Conservation (phyloP, 1,284 basidiomycete species). For the Trichosporon coremiiforme region DNA sequence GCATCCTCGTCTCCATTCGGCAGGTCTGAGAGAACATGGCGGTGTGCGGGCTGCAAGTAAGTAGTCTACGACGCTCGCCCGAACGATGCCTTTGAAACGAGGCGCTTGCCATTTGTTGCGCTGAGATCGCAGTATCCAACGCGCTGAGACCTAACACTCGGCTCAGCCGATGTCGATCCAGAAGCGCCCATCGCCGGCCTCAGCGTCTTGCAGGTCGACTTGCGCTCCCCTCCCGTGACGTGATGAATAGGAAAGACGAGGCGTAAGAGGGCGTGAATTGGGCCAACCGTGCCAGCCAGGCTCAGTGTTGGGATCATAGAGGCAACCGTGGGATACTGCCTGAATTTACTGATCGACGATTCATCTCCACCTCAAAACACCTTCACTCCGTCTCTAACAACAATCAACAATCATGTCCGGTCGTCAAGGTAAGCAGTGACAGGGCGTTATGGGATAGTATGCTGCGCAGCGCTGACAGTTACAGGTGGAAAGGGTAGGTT, state of each 20-base stretch:
- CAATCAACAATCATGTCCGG: conserved; percentile 31
- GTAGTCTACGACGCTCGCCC: background rate
- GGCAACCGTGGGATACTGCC: background rate
- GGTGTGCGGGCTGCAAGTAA: background rate
- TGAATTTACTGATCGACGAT: conserved; percentile 16
- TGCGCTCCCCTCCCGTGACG: background rate
- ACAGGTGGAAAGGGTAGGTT: conserved; percentile 26
- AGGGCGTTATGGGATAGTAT: background rate
- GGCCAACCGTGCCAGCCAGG: too few relatives aligned
- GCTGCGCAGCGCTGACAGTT: background rate
- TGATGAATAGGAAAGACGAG: background rate
- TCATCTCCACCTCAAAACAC: conserved; percentile 6
- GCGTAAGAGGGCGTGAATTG: too few relatives aligned
- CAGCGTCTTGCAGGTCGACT: background rate
- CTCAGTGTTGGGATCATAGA: background rate
- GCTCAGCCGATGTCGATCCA: background rate
- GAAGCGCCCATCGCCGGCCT: background rate
- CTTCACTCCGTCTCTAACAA: conserved; percentile 4
- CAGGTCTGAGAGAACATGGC: background rate
- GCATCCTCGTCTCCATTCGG: background rate
- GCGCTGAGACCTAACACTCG: background rate
- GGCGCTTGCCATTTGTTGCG: background rate
- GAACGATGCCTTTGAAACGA: background rate
- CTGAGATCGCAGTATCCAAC: too few relatives aligned
- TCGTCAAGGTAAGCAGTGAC: conserved; percentile 29